Percentiles rank a stretch among this genome's conserved stretches.
Conservation (phyloP, 768 basidiomycete species). For the Asterophora lycoperdoides region DNA sequence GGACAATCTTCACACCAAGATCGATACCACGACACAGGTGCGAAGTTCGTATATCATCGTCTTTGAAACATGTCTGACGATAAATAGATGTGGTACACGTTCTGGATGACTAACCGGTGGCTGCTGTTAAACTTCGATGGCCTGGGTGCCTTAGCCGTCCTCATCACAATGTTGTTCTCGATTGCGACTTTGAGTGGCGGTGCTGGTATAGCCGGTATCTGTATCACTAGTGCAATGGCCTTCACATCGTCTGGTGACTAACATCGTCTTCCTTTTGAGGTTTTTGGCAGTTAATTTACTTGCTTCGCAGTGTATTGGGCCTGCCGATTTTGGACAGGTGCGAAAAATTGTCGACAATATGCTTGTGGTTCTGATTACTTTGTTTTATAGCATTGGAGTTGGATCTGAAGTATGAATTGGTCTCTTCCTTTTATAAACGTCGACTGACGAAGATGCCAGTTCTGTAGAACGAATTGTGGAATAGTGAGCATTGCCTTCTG, state of each 20-base stretch:
- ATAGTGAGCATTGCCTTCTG: constrained; percentile 43
- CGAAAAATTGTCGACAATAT: neutral
- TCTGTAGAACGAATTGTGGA: constrained; percentile 90
- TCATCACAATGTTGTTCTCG: constrained; percentile 74
- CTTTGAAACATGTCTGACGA: neutral
- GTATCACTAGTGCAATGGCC: constrained; percentile 68
- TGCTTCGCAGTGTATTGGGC: constrained; percentile 43
- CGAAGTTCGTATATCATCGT: neutral
- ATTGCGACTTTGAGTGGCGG: constrained; percentile 51
- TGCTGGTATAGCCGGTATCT: constrained; percentile 64
- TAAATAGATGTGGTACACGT: constrained; percentile 72
- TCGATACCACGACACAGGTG: constrained; percentile 77
- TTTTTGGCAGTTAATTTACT: neutral
- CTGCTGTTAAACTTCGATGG: constrained; percentile 78
- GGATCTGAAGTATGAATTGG: constrained; percentile 60
- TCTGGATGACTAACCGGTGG: constrained; percentile 92
- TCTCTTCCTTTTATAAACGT: neutral
- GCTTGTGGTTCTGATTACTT: neutral
- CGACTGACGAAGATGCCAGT: constrained; percentile 32
- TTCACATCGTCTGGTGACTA: constrained; percentile 41
- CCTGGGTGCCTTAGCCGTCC: constrained; percentile 68
- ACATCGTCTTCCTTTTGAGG: neutral
- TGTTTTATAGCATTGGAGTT: constrained; percentile 58
- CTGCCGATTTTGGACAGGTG: constrained; percentile 47
- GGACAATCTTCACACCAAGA: constrained; percentile 64